Percentiles rank a stretch among this genome's conserved stretches.
phyloP scores from a whole-genome alignment of 2,329 filamentous ascomycete species.

The Epichloe gansuensis region DNA sequence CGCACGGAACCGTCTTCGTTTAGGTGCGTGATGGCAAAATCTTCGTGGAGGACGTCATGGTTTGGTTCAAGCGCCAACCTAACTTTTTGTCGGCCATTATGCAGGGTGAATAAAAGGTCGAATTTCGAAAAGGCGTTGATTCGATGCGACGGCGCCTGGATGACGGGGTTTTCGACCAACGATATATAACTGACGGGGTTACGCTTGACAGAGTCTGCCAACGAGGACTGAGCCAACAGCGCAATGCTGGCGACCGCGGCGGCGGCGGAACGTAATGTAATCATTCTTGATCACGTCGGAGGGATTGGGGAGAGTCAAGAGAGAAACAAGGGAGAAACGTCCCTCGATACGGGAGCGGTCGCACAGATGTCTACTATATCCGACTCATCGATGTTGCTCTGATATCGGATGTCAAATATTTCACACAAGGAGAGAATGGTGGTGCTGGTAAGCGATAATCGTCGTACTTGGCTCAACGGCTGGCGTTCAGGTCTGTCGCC shows the following conservation, averaged over 20 bases:
- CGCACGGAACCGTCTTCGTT: conserved; percentile 56
- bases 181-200: conserved; percentile 67
- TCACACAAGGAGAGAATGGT: neutral
- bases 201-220: conserved; percentile 57
- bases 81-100: conserved; percentile 53
- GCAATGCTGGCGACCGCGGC: conserved; percentile 13
- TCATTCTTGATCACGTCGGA: conserved; percentile 11
- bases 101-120: conserved; percentile 68
- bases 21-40: conserved; percentile 61
- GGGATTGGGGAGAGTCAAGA: neutral
- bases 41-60: conserved; percentile 71
- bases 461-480: too few relatives aligned
- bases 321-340: conserved; percentile 1
- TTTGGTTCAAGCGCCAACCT: conserved; percentile 80
- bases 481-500: too few relatives aligned
- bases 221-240: conserved; percentile 11
- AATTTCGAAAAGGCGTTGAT: conserved; percentile 74
- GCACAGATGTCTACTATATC: neutral
- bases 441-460: neutral
- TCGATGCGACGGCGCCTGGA: conserved; percentile 66
- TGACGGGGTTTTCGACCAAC: conserved; percentile 57
- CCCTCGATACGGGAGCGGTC: conserved; percentile 2
- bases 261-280: conserved; percentile 13
- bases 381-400: neutral
- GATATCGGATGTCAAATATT: neutral